Base-by-base conservation (phyloP, 2,329 filamentous ascomycete genomes). In the Claviceps cyperi region DNA sequence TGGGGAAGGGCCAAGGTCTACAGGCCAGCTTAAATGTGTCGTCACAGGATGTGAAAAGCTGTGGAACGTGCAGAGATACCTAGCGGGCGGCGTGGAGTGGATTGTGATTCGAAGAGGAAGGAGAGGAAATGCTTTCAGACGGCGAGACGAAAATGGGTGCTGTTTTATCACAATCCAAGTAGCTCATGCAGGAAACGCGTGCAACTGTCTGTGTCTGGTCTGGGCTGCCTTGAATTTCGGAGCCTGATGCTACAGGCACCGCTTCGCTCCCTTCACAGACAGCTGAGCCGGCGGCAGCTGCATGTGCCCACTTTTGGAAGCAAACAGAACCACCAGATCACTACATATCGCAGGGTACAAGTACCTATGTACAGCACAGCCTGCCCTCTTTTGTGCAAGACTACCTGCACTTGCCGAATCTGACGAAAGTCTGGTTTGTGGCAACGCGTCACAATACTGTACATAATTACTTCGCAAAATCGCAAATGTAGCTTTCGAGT, bases 271-370 rank as follows among this genome's bases (percentile, higher is more conserved):
- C 45, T 44, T 43, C 47, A 47, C 43, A 43, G 41, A 39, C 32
- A 24, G n/a, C 38, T 32, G 17, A 13, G 19, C 17, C 5, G 22
- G n/a, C 45, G 39, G 44, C 41, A 43, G 47, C 37, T 50, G 47
- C 40, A 44, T 47, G 53, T 53, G 21, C 24, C 59, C n/a, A 24
- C 8, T 46, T 24, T 35, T 62, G 58, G 60, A 62, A 62, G 39
- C 55, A 50, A 43, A 49, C 53, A 60, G 60, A 62, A 62, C 51
- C 56, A 50, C 51, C n/a, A 13, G 4, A 6, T 22, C 22, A 22
- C 22, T 22, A 22, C n/a, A n/a, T n/a, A n/a, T n/a, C n/a, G n/a
- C n/a, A n/a, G n/a, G n/a, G n/a, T n/a, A n/a, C n/a, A n/a, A n/a
- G n/a, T n/a, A n/a, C n/a, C n/a, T n/a, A n/a, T n/a, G n/a, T n/a